Conservation (phyloP, 352 stramenopile species). For the Phytophthora palmivora region DNA sequence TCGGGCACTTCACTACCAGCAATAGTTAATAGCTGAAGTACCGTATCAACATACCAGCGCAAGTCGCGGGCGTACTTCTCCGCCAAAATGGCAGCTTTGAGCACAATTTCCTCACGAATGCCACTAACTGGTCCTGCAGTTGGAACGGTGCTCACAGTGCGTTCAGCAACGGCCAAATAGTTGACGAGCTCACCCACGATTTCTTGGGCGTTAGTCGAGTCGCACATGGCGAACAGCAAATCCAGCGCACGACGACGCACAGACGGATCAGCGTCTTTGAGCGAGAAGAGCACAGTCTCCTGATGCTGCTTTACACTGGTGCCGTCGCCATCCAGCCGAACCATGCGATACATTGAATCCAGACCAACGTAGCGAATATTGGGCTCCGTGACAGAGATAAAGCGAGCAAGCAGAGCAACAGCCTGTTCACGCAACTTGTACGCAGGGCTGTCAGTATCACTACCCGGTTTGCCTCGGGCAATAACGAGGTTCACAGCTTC, state of each 20-base stretch:
- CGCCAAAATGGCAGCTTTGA: constrained; percentile 99
- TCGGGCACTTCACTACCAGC: constrained; percentile 94
- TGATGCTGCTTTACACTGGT: constrained; percentile 95
- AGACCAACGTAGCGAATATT: constrained; percentile 99
- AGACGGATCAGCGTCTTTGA: constrained; percentile 97
- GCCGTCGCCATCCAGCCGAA: constrained; percentile 85
- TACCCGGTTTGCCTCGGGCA: constrained; percentile 85
- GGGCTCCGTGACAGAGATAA: constrained; percentile 97
- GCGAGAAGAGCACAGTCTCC: constrained; percentile 94
- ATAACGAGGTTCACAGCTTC: constrained; percentile 98
- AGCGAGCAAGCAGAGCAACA: constrained; percentile 95
- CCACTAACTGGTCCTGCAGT: constrained; percentile 27
- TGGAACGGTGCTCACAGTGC: constrained; percentile 49
- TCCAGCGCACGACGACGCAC: constrained; percentile 96
- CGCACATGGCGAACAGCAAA: constrained; percentile 98
- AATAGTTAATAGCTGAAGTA: constrained; percentile 97
- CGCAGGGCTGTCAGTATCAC: constrained; percentile 45
- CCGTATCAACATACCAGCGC: constrained; percentile 97
- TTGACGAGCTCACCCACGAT: constrained; percentile 97
- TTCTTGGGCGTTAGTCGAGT: constrained; percentile 94
- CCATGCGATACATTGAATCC: constrained; percentile 96
- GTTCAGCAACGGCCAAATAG: constrained; percentile 94
- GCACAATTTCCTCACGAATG: constrained; percentile 96
- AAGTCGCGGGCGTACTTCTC: constrained; percentile 98
- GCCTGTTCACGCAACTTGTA: constrained; percentile 90